Base-by-base conservation (phyloP, 2,329 filamentous ascomycete species). In the Nemania serpens region DNA sequence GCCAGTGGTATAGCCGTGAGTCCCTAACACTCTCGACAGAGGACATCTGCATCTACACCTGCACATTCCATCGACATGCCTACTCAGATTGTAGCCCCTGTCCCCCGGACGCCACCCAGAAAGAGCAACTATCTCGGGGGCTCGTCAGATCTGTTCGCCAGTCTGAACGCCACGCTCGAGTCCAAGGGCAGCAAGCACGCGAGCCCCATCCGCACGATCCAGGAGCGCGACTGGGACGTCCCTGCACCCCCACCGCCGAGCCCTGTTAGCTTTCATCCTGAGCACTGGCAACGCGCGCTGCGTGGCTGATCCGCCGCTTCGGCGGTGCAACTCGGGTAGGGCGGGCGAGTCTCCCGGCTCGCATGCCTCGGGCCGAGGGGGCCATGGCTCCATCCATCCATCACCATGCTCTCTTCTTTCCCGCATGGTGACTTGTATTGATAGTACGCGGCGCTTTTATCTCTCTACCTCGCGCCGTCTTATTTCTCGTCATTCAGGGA, bases 161-260 rank as follows among this genome's bases (percentile, higher is more conserved):
- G 79, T 71, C 76, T 86, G 68, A 83, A 78, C 69, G 81, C 80
- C 37, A 82, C 80, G 41, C 76, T 86, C 46, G 70, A 76, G 45
- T 77, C 78, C 59, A 78, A 78, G 66, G 73, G 76, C 62, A 73
- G 72, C 67, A 71, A 75, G 55, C 74, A 78, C 17, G 71, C 76
- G 61, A 78, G 80, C 2, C 82, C 83, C 0, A 76, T 80, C 63
- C 82, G 79, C 66, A 76, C 77, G 65, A 84, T 85, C 68, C 78
- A 78, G 64, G 82, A 86, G 68, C 77, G 83, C 60, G 85, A 88
- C 74, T 88, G 87, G 76, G 79, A 81, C 34, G 85, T 88, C 18
- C 86, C 86, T n/a, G 85, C 86, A 13, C 84, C 86, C 42, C 86
- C 86, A 12, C 86, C 86, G 18, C 85, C 86, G 12, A 87, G 83